Base-by-base conservation (phyloP, 164 flowering plant species). In the Umbilicus rupestris region DNA sequence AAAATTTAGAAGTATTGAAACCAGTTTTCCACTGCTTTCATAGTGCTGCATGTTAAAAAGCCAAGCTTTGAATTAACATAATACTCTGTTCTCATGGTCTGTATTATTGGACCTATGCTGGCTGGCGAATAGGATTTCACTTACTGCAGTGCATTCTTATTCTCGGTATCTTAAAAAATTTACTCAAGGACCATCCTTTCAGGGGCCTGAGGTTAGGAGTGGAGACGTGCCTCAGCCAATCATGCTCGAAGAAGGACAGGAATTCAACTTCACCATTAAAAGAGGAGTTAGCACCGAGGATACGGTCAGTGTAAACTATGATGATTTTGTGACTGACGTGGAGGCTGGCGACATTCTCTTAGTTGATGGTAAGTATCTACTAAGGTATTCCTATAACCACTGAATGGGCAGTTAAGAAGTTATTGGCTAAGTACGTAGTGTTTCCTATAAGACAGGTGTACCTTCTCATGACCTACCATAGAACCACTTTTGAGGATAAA, bases 161-260 rank as follows among this genome's bases (percentile, higher is more conserved):
- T 33, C 37, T 62, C 7, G 33, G 0, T 30, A 15, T 31, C 24
- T 28, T 29, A 0, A 9, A 39, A n/a, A 42, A 11, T 41, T 28
- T 20, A 16, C 20, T 29, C 20, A 64, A 4, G 35, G 58, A 14
- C 35, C 22, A 16, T 69, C 74, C 39, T 35, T 78, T 62, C 70
- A 93, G 99, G 99, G 99, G 62, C 99, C 99, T 68, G 99, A 94
- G 82, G 99, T 94, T 66, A 81, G 99, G 81, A 94, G 99, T 76
- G 99, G 99, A 66, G 97, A 94, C 78, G 86, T 91, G 31, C 90
- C 97, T 64, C 84, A 87, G 71, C 96, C 97, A 45, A 87, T 94
- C 57, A 3, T 76, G 70, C 88, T 94, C 19, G 68, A 84, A 69
- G 96, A 87, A 71, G 99, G 97, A 7, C 96, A 89, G 72, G 99